Base-by-base conservation (phyloP, 148 eudicot species). In the Cornus suecica region DNA sequence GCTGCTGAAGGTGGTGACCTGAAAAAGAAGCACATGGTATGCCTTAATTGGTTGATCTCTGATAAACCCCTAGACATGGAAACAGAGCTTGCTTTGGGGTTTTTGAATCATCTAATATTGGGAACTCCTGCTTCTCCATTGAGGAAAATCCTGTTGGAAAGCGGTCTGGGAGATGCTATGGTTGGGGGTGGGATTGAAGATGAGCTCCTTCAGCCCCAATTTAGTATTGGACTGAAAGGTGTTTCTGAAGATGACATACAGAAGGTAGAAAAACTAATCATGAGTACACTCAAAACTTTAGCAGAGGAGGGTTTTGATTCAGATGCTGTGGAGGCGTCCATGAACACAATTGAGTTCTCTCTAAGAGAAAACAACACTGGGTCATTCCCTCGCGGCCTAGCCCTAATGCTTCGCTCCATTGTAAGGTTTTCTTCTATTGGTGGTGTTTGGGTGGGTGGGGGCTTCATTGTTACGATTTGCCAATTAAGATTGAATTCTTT, bases 91-190 rank as follows among this genome's bases (percentile, higher is more conserved):
- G 87, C 90, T 34, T 79, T 95, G 70, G 94, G 82, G 15, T 95
- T 95, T 83, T 74, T 95, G 80, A 88, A 92, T 83, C 99, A 95
- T 84, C 91, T 95, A 82, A 71, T 95, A 83, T 68, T 92, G 88
- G 99, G 97, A 74, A 92, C 99, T 74, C 99, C 99, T 68, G 99
- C 99, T 66, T 89, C 99, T 76, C 99, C 99, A 68, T 89, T 95
- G 78, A 88, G 99, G 84, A 95, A 95, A 87, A 87, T 83, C 60
- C 84, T 95, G 74, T 81, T 95, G 74, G 99, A 95, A 83, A 92
- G 99, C 86, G 87, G 97, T 73, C 80, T 92, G n/a, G 99, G 99
- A 78, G 99, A 91, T 73, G 99, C 99, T 56, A 92, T 92, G 68
- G 84, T 95, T 84, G 99, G 99, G 27, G 97, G 97, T 67, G 99